phyloP scores from a whole-genome alignment of 2,329 filamentous ascomycete genomes.

The Penicillium expansum region DNA sequence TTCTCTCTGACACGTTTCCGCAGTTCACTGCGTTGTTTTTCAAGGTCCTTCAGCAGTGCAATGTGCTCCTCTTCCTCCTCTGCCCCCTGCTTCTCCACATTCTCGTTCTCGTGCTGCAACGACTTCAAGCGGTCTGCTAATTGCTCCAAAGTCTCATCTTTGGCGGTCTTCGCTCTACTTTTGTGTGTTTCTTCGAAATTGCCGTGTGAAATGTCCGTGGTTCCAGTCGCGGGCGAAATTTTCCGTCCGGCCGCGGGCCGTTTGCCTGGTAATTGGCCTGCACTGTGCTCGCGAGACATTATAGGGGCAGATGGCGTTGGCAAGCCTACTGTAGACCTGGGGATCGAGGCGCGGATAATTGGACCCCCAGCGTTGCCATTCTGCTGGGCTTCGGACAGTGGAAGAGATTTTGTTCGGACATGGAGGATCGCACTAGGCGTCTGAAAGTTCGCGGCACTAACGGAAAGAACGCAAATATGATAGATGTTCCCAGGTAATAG shows the following conservation, averaged over 20 bases:
- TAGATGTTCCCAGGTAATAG: conserved; percentile 86
- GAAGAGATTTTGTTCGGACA: conserved; percentile 66
- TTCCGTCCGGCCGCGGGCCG: conserved; percentile 71
- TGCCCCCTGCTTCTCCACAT: conserved; percentile 65
- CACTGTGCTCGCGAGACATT: conserved; percentile 65
- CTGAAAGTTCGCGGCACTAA: conserved; percentile 89
- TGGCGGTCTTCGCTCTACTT: conserved; percentile 48
- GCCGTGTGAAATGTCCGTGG: conserved; percentile 40
- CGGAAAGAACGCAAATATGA: conserved; percentile 87
- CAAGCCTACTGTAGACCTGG: conserved; percentile 52
- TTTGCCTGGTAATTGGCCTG: conserved; percentile 52
- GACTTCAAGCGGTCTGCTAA: conserved; percentile 78
- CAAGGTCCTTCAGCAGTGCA: conserved; percentile 63
- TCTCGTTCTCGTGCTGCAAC: conserved; percentile 80
- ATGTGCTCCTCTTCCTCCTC: conserved; percentile 69
- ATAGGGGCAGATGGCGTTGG: conserved; percentile 60
- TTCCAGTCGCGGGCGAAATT: conserved; percentile 66
- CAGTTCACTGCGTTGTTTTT: conserved; percentile 75
- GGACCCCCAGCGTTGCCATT: conserved; percentile 36
- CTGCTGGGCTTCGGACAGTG: conserved; percentile 36
- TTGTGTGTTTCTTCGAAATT: conserved; percentile 41
- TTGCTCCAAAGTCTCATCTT: conserved; percentile 68
- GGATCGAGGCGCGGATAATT: conserved; percentile 54
- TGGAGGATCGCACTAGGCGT: conserved; percentile 83
- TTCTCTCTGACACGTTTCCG: conserved; percentile 79